Conservation (phyloP, 2,329 filamentous ascomycete species). For the Penicillium sp. region DNA sequence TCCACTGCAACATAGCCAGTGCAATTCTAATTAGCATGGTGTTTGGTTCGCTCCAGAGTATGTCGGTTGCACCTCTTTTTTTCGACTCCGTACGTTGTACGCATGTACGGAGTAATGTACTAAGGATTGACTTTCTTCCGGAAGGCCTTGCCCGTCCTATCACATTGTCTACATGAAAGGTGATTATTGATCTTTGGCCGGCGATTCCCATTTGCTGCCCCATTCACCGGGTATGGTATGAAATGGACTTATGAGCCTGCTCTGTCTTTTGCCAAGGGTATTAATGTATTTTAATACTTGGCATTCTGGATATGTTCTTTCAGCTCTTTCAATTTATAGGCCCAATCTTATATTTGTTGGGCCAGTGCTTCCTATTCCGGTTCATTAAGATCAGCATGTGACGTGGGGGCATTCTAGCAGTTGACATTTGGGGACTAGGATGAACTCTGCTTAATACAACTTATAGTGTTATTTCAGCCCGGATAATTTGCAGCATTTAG, state of each 20-base stretch:
- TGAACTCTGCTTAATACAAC: too few relatives aligned
- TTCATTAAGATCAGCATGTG: not conserved
- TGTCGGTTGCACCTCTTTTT: not conserved
- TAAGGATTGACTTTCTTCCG: not conserved
- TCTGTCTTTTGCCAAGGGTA: not conserved
- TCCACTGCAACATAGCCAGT: not conserved
- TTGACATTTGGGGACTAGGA: not conserved
- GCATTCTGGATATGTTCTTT: not conserved
- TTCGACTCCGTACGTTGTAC: not conserved
- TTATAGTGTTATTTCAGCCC: not conserved
- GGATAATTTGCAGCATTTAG: not conserved
- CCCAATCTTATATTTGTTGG: not conserved
- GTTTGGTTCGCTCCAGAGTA: not conserved
- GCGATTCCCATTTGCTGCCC: not conserved
- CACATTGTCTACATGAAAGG: not conserved
- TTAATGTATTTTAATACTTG: not conserved
- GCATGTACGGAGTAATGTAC: not conserved
- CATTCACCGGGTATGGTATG: not conserved
- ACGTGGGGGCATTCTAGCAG: not conserved
- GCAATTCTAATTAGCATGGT: not conserved
- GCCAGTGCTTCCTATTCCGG: not conserved
- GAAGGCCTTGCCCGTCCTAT: slow-evolving; percentile 5
- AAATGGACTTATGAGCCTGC: not conserved
- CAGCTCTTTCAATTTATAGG: not conserved
- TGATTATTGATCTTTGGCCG: not conserved